Percentiles rank a stretch among this genome's conserved stretches.
Conservation (phyloP, 2,329 filamentous ascomycete genomes). For the Xylaria sp. region DNA sequence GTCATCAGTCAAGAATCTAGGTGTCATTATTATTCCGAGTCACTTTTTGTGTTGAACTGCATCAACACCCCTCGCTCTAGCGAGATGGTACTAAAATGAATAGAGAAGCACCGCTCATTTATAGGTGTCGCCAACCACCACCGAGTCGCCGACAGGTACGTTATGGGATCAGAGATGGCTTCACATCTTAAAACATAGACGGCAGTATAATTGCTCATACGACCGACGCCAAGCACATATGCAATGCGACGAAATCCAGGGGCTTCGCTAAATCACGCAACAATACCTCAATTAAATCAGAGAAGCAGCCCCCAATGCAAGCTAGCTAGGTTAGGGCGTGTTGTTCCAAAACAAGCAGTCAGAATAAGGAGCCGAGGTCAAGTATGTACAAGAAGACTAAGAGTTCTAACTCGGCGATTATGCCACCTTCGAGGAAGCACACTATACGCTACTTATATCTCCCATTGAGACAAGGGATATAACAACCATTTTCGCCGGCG, state of each 20-base stretch:
- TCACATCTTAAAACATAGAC: conserved; percentile 12
- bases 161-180: conserved; percentile 29
- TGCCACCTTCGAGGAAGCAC: conserved; percentile 43
- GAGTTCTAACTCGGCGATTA: conserved; percentile 34
- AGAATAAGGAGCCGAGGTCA: conserved; percentile 22
- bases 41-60: conserved; percentile 16
- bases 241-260: conserved; percentile 24
- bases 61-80: conserved; percentile 13
- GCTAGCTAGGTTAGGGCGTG: not conserved
- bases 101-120: conserved; percentile 11
- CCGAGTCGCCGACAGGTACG: conserved; percentile 20
- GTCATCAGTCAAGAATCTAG: not conserved
- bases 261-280: conserved; percentile 26
- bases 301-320: conserved; percentile 24
- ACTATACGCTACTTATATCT: conserved; percentile 44
- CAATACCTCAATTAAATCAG: conserved; percentile 2
- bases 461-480: conserved; percentile 31
- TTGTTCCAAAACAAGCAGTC: not conserved
- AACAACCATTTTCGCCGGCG: conserved; percentile 41
- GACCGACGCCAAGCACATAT: conserved; percentile 18
- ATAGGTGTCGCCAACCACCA: conserved; percentile 4
- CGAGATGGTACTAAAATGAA: conserved; percentile 22
- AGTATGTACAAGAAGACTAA: conserved; percentile 30
- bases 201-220: conserved; percentile 1
- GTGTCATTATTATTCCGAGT: conserved; percentile 9